These are phyloP conservation scores for Meira miltonrushii DNA, from an alignment of 1,284 basidiomycete species.

Conservation along the genomic window DNA sequence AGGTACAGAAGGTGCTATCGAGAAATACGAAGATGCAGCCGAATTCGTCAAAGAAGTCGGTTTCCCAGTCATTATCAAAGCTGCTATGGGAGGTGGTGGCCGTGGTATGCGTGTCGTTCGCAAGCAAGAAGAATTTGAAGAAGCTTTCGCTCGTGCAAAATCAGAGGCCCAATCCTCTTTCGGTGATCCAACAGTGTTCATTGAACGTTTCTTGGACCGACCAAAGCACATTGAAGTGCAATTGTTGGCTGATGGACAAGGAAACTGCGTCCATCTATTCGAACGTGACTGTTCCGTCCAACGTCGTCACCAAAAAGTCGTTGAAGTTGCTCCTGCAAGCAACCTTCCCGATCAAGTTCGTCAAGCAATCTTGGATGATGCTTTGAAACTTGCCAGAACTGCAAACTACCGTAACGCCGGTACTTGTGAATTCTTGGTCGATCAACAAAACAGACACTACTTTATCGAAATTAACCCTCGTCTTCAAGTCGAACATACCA, in stretches of 20 bases:
- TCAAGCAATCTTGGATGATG: conserved; percentile 78
- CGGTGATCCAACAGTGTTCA: conserved; percentile 96
- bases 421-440: conserved; percentile 86
- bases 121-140: conserved; percentile 82
- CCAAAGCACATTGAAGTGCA: conserved; percentile 98
- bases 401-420: conserved; percentile 94
- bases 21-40: conserved; percentile 72
- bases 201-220: conserved; percentile 86
- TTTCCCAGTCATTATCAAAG: conserved; percentile 91
- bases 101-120: conserved; percentile 98
- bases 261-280: conserved; percentile 93
- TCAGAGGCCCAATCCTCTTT: conserved; percentile 93
- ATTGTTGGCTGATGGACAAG: conserved; percentile 79
- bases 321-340: conserved; percentile 94
- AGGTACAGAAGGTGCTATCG: conserved; percentile 91
- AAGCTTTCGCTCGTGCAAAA: conserved; percentile 85
- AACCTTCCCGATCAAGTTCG: conserved; percentile 86
- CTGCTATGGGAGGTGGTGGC: conserved; percentile 96
- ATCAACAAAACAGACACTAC: conserved; percentile 90
- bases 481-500: conserved; percentile 60
- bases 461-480: conserved; percentile 76
- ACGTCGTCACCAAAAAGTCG: conserved; percentile 95
- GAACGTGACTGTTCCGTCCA: conserved; percentile 99
- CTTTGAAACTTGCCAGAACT: conserved; percentile 87
- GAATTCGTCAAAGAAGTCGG: conserved; percentile 90